Percentiles rank a stretch among this genome's conserved stretches.
These are phyloP conservation scores for Steccherinum ochraceum DNA, from an alignment of 768 basidiomycete genomes.

Conservation along the genomic window DNA sequence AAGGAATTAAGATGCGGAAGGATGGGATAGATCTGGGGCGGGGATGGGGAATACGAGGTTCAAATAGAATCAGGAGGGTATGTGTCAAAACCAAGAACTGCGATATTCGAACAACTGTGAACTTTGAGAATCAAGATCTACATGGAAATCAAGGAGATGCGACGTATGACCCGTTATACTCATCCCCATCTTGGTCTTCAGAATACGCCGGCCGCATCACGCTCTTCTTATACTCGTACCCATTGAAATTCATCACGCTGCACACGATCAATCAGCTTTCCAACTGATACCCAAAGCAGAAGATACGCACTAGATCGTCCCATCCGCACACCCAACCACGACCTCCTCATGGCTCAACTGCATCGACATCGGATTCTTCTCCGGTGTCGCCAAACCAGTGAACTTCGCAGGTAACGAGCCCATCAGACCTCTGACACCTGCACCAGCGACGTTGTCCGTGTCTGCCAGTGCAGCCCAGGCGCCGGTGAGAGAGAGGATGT, in stretches of 20 bases:
- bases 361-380: slow-evolving; percentile 95
- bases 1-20: too few species aligned
- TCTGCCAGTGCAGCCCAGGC: slow-evolving; percentile 69
- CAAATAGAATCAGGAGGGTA: too few species aligned
- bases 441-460: slow-evolving; percentile 25
- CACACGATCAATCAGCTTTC: slow-evolving; percentile 6
- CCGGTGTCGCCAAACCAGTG: slow-evolving; percentile 74
- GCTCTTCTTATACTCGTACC: slow-evolving; percentile 44
- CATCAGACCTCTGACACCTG: slow-evolving; percentile 49
- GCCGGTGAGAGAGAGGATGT: slow-evolving; percentile 62
- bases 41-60: too few species aligned
- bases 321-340: slow-evolving; percentile 87
- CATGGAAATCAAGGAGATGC: too few species aligned
- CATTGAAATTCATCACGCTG: slow-evolving; percentile 60
- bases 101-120: too few species aligned
- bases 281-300: not conserved
- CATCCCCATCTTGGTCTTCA: too few species aligned
- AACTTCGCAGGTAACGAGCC: slow-evolving; percentile 66
- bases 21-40: too few species aligned
- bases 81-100: too few species aligned
- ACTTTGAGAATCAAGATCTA: too few species aligned
- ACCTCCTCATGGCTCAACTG: slow-evolving; percentile 88
- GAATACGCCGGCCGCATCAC: slow-evolving; percentile 4
- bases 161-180: too few species aligned
- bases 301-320: slow-evolving; percentile 79